Base-by-base conservation (phyloP, 1,284 basidiomycete species). In the Cutaneotrichosporon sp. region DNA sequence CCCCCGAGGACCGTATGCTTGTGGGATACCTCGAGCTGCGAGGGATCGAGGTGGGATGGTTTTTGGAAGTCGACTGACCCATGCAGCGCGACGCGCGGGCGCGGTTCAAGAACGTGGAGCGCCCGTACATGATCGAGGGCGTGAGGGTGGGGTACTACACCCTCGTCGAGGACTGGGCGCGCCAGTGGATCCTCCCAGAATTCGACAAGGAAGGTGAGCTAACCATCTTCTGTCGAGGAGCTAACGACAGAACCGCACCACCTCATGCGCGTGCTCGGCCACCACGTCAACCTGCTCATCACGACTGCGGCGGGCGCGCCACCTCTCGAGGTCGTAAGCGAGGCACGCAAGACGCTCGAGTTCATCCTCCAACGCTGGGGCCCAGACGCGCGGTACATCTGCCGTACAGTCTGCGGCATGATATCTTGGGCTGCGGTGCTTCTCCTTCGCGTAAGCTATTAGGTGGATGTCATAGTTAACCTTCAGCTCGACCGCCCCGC, bases 241-340 rank as follows among this genome's bases (percentile, higher is more conserved):
- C 42, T 51, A 23, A 51, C 26, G 5, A 12, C n/a, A 51, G 49
- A 35, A 38, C 49, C 49, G n/a, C 22, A 39, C 21, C 21, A 23
- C 34, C n/a, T 45, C 12, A 51, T 51, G 49, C 49, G 43, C 14
- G 18, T 45, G 34, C 23, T 51, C 12, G 23, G 21, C 5, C 35
- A 45, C 42, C 49, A 51, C 42, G 36, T 51, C 26, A 30, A 45
- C 42, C 43, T 51, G 23, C 49, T 51, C 42, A 51, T 51, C 17
- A 51, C 36, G 23, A 39, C 43, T 3, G 42, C 42, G 9, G n/a
- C 13, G 13, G 42, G 38, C 14, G 49, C 49, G 1, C 33, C 23
- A 2, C 42, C 43, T 10, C n/a, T 26, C 3, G 35, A 21, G 4
- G 35, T 51, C n/a, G 22, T 51, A 13, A 23, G 14, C 4, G 21